A percentile compares a stretch with the other conserved stretches of the same genome.
Conservation (phyloP, 805 yeast species). For the Ogataea dorogensis region DNA sequence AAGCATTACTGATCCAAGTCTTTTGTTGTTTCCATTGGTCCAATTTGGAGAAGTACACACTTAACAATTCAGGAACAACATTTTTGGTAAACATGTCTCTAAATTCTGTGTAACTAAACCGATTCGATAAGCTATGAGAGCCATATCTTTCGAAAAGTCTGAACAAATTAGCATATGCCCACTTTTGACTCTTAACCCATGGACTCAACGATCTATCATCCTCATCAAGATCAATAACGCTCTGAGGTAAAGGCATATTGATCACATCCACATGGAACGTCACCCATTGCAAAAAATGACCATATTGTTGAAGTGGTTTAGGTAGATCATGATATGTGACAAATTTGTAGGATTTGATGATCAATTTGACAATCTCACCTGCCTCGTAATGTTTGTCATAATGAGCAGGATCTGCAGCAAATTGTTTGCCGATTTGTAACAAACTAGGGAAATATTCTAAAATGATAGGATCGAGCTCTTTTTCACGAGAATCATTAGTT, state of each 20-base stretch:
- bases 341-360: conserved; percentile 78
- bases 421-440: conserved; percentile 60
- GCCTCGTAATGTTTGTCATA: conserved; percentile 27
- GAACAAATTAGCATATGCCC: conserved; percentile 80
- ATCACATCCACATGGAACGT: conserved; percentile 70
- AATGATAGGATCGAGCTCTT: conserved; percentile 58
- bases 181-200: conserved; percentile 79
- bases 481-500: conserved; percentile 51
- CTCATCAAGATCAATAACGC: conserved; percentile 48
- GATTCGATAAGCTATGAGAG: conserved; percentile 43
- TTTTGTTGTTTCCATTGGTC: conserved; percentile 67
- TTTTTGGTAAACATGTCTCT: conserved; percentile 50
- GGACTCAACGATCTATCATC: conserved; percentile 52
- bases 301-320: conserved; percentile 52
- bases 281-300: conserved; percentile 64
- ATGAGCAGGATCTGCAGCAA: conserved; percentile 37
- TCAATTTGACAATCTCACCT: conserved; percentile 74
- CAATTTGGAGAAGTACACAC: conserved; percentile 61
- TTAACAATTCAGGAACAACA: conserved; percentile 72
- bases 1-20: conserved; percentile 68
- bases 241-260: conserved; percentile 54
- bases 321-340: conserved; percentile 83
- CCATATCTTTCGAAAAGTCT: conserved; percentile 74
- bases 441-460: conserved; percentile 65
- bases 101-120: conserved; percentile 61